Percentiles rank a stretch among this genome's conserved stretches.
phyloP scores from a whole-genome alignment of 306 rosid species.

The Cyclanthera cordifolia region DNA sequence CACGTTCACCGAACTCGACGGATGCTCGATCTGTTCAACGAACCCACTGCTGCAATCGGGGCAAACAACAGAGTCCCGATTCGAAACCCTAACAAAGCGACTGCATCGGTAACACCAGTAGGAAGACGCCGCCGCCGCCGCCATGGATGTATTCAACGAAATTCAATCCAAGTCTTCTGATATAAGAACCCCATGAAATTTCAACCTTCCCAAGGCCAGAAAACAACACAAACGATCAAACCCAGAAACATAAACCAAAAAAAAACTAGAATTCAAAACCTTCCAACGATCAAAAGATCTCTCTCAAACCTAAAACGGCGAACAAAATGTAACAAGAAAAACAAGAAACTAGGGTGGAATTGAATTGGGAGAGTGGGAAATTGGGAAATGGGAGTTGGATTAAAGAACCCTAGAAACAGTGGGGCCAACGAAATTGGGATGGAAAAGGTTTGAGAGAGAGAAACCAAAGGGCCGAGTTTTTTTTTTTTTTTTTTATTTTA shows the following conservation, averaged over 20 bases:
- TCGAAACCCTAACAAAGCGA: conserved; percentile 40
- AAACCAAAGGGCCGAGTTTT: too few species aligned
- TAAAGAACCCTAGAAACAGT: conserved; percentile 9
- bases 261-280: neutral
- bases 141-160: conserved; percentile 31
- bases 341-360: neutral
- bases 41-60: conserved; percentile 57
- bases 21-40: conserved; percentile 42
- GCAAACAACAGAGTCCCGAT: conserved; percentile 32
- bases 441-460: neutral
- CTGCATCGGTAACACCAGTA: conserved; percentile 79
- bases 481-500: too few species aligned
- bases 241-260: neutral
- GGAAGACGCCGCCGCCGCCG: conserved; percentile 33
- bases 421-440: conserved; percentile 3
- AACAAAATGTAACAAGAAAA: neutral
- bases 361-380: neutral
- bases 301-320: neutral
- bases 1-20: conserved; percentile 15
- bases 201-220: neutral
- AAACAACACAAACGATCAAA: neutral
- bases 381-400: conserved; percentile 13
- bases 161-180: conserved; percentile 5
- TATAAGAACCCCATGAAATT: neutral
- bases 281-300: neutral